Percentiles rank a stretch among this genome's conserved stretches.
These are phyloP conservation scores for Paramyrothecium sp. DNA, from an alignment of 2,329 filamentous ascomycete genomes.

Conservation along the genomic window DNA sequence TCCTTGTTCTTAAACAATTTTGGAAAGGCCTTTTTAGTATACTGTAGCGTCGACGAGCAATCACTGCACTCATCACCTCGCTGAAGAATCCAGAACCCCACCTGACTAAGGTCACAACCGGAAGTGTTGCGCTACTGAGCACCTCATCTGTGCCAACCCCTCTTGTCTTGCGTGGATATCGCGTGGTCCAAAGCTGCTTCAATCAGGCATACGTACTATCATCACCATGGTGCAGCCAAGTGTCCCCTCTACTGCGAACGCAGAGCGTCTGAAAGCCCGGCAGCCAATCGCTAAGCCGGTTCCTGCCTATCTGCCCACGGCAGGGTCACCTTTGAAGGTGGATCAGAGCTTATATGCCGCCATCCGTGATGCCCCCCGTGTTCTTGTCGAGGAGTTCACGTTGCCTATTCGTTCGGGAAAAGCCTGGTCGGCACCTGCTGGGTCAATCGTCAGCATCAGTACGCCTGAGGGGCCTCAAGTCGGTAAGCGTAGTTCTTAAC, in stretches of 20 bases:
- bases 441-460: constrained; percentile 68
- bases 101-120: too few relatives aligned
- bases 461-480: constrained; percentile 80
- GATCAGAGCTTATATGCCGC: constrained; percentile 55
- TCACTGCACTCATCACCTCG: too few relatives aligned
- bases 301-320: constrained; percentile 45
- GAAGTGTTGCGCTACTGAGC: too few relatives aligned
- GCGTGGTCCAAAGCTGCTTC: neutral
- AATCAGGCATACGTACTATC: neutral
- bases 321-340: constrained; percentile 42
- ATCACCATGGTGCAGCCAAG: neutral
- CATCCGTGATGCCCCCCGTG: constrained; percentile 50
- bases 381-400: constrained; percentile 50
- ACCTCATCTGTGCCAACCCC: neutral
- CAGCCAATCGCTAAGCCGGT: constrained; percentile 45
- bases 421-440: constrained; percentile 70
- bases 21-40: too few relatives aligned
- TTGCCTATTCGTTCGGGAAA: constrained; percentile 72
- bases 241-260: neutral
- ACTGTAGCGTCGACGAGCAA: too few relatives aligned
- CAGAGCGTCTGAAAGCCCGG: constrained; percentile 37
- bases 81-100: too few relatives aligned
- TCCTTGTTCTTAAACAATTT: too few relatives aligned
- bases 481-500: constrained; percentile 33
- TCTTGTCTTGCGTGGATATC: neutral